These are phyloP conservation scores for Colletotrichum tofieldiae DNA, from an alignment of 2,329 filamentous ascomycete genomes.

Conservation along the genomic window DNA sequence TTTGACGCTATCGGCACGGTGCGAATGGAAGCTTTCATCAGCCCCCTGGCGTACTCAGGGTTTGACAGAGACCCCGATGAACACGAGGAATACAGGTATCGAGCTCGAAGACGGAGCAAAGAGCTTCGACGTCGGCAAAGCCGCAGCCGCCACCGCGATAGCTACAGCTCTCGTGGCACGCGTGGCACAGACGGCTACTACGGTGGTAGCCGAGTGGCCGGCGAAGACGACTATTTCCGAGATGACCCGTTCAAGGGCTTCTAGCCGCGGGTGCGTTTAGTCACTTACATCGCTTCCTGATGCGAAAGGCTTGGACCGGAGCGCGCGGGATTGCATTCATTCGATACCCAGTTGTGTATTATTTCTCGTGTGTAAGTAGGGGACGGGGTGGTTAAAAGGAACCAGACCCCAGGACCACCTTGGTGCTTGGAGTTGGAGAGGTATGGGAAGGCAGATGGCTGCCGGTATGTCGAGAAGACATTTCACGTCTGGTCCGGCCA, in stretches of 20 bases:
- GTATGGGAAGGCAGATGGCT: slow-evolving; percentile 1
- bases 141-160: slow-evolving; percentile 69
- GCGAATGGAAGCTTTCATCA: slow-evolving; percentile 97
- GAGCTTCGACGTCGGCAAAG: slow-evolving; percentile 68
- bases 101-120: slow-evolving; percentile 68
- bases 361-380: slow-evolving; percentile 32
- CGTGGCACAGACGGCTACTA: slow-evolving; percentile 65
- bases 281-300: slow-evolving; percentile 22
- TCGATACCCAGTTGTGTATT: slow-evolving; percentile 40
- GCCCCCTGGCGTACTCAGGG: slow-evolving; percentile 67
- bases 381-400: neutral
- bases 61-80: slow-evolving; percentile 65
- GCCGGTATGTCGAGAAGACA: slow-evolving; percentile 20
- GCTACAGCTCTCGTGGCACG: slow-evolving; percentile 62
- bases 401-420: slow-evolving; percentile 4
- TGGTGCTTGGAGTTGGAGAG: slow-evolving; percentile 23
- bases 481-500: slow-evolving; percentile 9
- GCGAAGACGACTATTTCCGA: slow-evolving; percentile 71
- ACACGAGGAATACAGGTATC: slow-evolving; percentile 64
- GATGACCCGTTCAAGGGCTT: slow-evolving; percentile 77
- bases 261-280: slow-evolving; percentile 50
- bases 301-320: slow-evolving; percentile 24
- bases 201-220: slow-evolving; percentile 61
- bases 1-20: slow-evolving; percentile 93
- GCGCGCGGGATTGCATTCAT: slow-evolving; percentile 35